Evolutionary conservation across 352 stramenopile genomes (phyloP), one percentile per base, ranked within the genome.

Genomic region (Aphanomyces invadans): DNA sequence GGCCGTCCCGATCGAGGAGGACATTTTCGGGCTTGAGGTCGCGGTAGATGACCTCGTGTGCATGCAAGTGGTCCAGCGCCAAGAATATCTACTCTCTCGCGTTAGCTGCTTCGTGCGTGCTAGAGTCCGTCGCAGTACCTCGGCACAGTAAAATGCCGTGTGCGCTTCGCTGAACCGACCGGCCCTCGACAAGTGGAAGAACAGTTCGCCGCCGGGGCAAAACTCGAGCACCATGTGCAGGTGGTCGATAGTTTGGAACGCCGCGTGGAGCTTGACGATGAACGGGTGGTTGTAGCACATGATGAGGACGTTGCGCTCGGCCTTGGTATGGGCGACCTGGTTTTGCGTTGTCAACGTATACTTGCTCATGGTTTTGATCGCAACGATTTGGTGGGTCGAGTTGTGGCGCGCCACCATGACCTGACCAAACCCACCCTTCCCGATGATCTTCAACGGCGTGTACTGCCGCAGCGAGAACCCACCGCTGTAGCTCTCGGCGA

Each of bases 11-110:
- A 68, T 95, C 78, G 15, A 98, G 74, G 25, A 97, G 71, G 31
- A 98, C 79, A 65, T 97, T 97, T 67, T 96, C 87, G 1, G 89
- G 89, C 60, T 97, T 96, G 28, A 97, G 74, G 61, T 97, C 88
- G 10, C 88, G 81, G 61, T 96, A 95, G 39, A 96, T 84, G 62
- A 94, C 84, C 45, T 81, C 76, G 62, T 89, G 73, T 0, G 71
- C 61, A 57, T 94, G 83, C 46, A 94, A 70, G 62, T 90, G 74
- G 48, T 90, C 81, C 25, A 94, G 74, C n/a, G 83, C 85, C 19
- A 92, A 74, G 19, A 88, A 83, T 51, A 97, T 95, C 76, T 63
- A 52, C 12, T n/a, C 4, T 31, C 21, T 25, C 46, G 10, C 36
- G 21, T 29, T 21, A 31, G 15, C 46, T 31, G n/a, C n/a, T n/a